Evolutionary conservation across 805 yeast genomes (phyloP), one percentile per base, ranked within the genome.

Genomic region (Limtongia smithiae): DNA sequence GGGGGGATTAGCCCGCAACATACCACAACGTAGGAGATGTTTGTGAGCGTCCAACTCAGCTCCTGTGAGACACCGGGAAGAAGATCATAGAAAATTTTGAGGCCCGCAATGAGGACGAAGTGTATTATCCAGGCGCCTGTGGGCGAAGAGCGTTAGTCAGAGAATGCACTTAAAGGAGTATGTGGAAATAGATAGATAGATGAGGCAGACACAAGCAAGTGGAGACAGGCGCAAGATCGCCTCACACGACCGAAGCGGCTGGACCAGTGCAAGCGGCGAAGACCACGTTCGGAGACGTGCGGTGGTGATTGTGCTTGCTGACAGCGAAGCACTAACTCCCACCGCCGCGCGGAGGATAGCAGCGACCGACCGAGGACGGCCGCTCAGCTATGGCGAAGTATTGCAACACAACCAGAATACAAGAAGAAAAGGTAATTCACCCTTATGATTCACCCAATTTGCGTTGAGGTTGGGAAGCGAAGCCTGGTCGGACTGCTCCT

Each of bases 391-490:
- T n/a, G n/a, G n/a, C n/a, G n/a, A n/a, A n/a, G 17, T 27, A 21
- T 11, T 12, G n/a, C 28, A 8, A 14, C 20, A 25, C 33, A 14
- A 25, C 17, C 41, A 37, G 22, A 17, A n/a, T 18, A 41, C 14
- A 18, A 9, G 12, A 6, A 30, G 28, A 41, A n/a, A 14, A 30
- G 4, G 24, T 21, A 2, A 35, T 52, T 7, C 34, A 41, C 95
- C 98, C 62, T 91, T 89, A 62, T 81, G 84, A 65, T 90, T 86
- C 28, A 93, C 96, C 98, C 98, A 91, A 60, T 82, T 82, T 24
- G 97, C 97, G 66, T 93, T 93, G 69, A 89, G 75, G 63, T 93
- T 93, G 25, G 95, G 90, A 59, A 85, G 80, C 43, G 89, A 73
- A 46, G 84, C 83, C 69, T 91, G 97, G 66, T 91, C 98, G 62